Conservation (phyloP, 768 basidiomycete species). For the Boletus pseudopeckii region DNA sequence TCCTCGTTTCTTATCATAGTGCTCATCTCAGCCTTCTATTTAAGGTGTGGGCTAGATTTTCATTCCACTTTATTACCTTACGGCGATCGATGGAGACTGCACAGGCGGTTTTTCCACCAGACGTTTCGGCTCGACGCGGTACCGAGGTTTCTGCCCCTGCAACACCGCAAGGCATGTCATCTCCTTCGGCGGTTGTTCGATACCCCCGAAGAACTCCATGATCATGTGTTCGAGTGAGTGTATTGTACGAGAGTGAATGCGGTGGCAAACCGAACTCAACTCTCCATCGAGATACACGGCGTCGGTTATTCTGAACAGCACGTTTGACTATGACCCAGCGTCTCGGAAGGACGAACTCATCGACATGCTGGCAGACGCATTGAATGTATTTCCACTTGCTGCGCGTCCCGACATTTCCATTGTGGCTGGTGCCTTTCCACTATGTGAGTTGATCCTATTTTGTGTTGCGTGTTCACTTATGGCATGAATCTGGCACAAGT, state of each 20-base stretch:
- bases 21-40: background rate
- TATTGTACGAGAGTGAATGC: background rate
- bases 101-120: conserved; percentile 15
- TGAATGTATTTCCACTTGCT: background rate
- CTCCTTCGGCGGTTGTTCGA: conserved; percentile 1
- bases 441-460: background rate
- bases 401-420: background rate
- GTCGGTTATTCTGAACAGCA: conserved; percentile 1
- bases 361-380: background rate
- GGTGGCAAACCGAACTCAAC: background rate
- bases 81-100: conserved; percentile 12
- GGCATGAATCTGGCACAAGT: background rate
- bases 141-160: background rate
- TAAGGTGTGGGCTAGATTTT: conserved; percentile 2
- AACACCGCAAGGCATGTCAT: conserved; percentile 2
- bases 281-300: background rate
- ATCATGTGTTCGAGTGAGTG: conserved; percentile 10
- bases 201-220: background rate
- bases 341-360: conserved; percentile 7
- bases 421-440: background rate
- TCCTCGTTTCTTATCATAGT: background rate
- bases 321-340: conserved; percentile 1
- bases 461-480: background rate
- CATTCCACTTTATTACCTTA: background rate
- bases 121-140: background rate